Conservation (phyloP, 2,329 filamentous ascomycete species). For the Stemphylium beticola region DNA sequence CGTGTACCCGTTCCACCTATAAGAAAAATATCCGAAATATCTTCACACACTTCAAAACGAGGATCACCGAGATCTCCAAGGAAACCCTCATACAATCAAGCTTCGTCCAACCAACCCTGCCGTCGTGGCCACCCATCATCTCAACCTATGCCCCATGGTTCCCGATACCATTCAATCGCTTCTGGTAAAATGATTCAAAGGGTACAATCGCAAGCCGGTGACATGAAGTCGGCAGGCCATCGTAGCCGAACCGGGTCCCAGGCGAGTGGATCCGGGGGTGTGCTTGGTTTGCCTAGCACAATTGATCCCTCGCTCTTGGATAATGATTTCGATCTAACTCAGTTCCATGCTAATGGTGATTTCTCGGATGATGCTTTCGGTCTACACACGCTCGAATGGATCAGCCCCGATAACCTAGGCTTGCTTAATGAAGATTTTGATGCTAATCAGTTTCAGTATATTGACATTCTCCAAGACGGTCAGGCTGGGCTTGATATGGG, state of each 20-base stretch:
- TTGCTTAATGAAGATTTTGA: background rate
- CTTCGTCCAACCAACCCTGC: background rate
- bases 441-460: background rate
- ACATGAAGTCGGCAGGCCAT: background rate
- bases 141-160: background rate
- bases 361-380: background rate
- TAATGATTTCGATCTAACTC: constrained; percentile 4
- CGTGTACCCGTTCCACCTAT: constrained; percentile 1
- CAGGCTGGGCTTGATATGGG: background rate
- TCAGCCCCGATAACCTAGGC: background rate
- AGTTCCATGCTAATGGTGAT: background rate
- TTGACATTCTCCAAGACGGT: background rate
- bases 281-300: constrained; percentile 10
- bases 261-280: constrained; percentile 5
- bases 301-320: constrained; percentile 6
- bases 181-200: background rate
- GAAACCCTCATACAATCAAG: background rate
- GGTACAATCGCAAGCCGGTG: constrained; percentile 5
- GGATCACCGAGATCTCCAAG: constrained; percentile 4
- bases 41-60: background rate
- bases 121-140: background rate
- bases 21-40: constrained; percentile 10
- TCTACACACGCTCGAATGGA: background rate
- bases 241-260: constrained; percentile 9
- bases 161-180: background rate